Evolutionary conservation across 2,329 filamentous ascomycete species (phyloP), one percentile per base, ranked within the genome.

Genomic region (Sphaerulina populicola): DNA sequence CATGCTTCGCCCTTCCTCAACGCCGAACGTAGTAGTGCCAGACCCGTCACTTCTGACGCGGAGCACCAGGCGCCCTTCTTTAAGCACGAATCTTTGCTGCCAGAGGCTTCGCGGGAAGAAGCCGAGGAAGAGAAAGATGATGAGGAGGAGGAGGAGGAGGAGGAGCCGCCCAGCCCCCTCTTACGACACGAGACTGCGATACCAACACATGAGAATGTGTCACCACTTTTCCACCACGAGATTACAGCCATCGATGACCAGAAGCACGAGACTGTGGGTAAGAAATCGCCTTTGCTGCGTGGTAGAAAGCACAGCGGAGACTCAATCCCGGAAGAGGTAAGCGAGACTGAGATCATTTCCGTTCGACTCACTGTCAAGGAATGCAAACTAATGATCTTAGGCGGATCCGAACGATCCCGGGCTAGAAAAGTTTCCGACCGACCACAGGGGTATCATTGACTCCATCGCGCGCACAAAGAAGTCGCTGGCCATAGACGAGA

Each of bases 131-230:
- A 53, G 14, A 31, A 23, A 10, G n/a, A 41, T 10, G 23, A 45
- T 5, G 33, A 46, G 6, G 44, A 45, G 7, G 33, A 46, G 6
- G 44, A 47, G 29, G 39, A 55, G 18, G 51, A 57, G 36, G 43
- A 54, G 12, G 52, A 60, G 30, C 59, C 53, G 14, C 44, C 59
- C 7, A 57, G 61, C 15, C 70, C 68, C 15, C 61, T 71, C 1
- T 57, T 71, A 39, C 62, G 64, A 18, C 69, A 72, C 36, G 69
- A 72, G 55, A 64, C 65, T 48, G 52, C 64, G 55, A 57, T 49
- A 12, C 54, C 59, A 14, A 51, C 43, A 12, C 54, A 55, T 43
- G 63, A 57, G 53, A 59, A 57, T 51, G 59, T 59, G 40, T 60
- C 61, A 6, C 67, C 64, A 1, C 56, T 67, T 1, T 63, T 68